Evolutionary conservation across 2,329 filamentous ascomycete species (phyloP).

Genomic region (Talaromyces albobiverticillius): DNA sequence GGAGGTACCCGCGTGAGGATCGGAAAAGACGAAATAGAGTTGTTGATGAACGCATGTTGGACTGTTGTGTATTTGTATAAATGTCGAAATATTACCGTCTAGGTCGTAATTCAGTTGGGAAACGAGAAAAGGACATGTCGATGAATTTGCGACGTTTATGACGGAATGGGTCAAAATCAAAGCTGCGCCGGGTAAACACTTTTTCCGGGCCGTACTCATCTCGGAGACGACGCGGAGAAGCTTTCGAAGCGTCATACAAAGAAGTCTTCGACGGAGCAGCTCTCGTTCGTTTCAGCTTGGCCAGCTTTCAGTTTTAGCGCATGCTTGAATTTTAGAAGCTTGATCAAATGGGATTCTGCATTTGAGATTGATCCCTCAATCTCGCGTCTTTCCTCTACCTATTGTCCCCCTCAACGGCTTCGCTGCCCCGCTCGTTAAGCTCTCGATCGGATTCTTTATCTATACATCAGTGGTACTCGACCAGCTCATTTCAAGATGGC

Average conservation of each 20-base stretch:
- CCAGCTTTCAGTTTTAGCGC: neutral
- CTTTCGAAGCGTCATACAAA: neutral
- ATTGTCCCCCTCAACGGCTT: neutral
- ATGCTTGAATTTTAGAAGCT: neutral
- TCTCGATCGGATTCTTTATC: neutral
- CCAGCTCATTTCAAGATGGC: constrained; percentile 38
- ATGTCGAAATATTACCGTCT: neutral
- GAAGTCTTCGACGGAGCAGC: no score
- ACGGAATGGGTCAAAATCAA: constrained; percentile 11
- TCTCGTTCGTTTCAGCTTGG: neutral
- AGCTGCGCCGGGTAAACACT: constrained; percentile 23
- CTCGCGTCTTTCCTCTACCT: constrained; percentile 3
- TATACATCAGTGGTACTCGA: neutral
- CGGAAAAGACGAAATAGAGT: constrained; percentile 23
- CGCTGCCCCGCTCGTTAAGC: constrained; percentile 10
- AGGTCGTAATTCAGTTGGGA: neutral
- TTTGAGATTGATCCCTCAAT: constrained; percentile 12
- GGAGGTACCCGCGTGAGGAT: constrained; percentile 16
- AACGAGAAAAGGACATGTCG: neutral
- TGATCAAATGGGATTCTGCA: neutral
- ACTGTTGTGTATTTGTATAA: neutral
- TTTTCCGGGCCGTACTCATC: constrained; percentile 24
- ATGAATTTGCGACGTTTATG: neutral
- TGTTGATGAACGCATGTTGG: constrained; percentile 21
- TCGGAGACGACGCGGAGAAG: constrained; percentile 19